Base-by-base conservation (phyloP, 257 asterid genomes). In the Penstemon barbatus region DNA sequence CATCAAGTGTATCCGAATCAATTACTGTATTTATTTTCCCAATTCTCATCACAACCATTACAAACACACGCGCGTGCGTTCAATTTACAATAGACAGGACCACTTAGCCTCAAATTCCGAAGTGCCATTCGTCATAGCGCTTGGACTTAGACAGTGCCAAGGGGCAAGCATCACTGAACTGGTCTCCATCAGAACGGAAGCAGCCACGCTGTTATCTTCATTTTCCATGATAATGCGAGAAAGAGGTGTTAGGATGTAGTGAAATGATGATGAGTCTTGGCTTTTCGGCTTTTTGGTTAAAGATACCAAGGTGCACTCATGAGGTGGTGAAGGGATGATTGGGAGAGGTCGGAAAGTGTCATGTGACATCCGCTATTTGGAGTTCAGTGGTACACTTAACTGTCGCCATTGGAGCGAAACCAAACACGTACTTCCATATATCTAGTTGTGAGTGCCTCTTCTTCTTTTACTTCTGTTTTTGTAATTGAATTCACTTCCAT, bases 301-400 rank as follows among this genome's bases (percentile, higher is more conserved):
- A 88, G 62, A 89, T 74, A 0, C 79, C 75, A 0, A 81, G 87
- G 69, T 76, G 78, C 25, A 65, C 75, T 78, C 89, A 90, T 79
- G 66, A 86, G 72, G 45, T 94, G 94, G 75, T 72, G 50, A 59
- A 91, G 88, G 55, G 69, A 38, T 3, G 84, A 15, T 0, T 87
- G 65, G 0, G 93, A 78, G 3, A 91, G 87, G 15, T 61, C 72
- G 4, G 79, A 42, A 8, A 80, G 87, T 1, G 81, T 60, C 57
- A 82, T 70, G 54, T 7, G 8, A 80, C 70, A 1, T 91, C 97
- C 42, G 96, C 62, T 41, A 89, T 84, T 10, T 83, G 79, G 46
- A 89, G 86, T 57, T 91, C 89, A 60, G 85, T 79, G 73, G 91
- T 92, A 57, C 95, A 90, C 60, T 85, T 88, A 7, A 90, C 74